Conservation (phyloP, 345 rosid genomes). For the Salix brachista region DNA sequence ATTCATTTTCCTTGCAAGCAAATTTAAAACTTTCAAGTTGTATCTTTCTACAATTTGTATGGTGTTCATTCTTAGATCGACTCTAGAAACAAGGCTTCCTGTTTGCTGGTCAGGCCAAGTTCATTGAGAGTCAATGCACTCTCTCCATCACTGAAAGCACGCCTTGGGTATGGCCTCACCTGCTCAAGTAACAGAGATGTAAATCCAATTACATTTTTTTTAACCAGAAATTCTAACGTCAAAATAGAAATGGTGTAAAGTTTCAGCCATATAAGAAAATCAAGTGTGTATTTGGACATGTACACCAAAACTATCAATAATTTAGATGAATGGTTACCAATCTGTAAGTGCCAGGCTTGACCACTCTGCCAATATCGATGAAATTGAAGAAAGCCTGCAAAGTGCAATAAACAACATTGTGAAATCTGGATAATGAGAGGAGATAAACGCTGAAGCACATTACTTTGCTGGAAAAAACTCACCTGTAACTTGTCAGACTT, state of each 20-base stretch:
- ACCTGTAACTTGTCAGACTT: constrained; percentile 81
- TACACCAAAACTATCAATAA: background rate
- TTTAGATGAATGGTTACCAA: constrained; percentile 50
- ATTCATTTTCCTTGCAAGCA: constrained; percentile 5
- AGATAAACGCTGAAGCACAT: background rate
- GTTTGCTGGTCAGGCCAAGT: constrained; percentile 89
- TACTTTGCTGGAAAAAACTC: constrained; percentile 15
- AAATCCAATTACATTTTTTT: background rate
- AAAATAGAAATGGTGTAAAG: background rate
- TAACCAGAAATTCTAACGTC: background rate
- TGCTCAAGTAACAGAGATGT: constrained; percentile 26
- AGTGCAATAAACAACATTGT: constrained; percentile 4
- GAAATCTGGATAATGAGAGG: background rate
- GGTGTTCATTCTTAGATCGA: constrained; percentile 37
- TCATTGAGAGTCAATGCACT: constrained; percentile 58
- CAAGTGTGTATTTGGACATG: background rate
- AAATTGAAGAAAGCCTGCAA: constrained; percentile 87
- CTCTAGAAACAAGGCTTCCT: constrained; percentile 96
- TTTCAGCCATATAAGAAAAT: background rate
- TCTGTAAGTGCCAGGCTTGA: constrained; percentile 86
- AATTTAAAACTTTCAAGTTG: background rate
- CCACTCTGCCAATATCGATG: constrained; percentile 79
- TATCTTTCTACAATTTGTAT: constrained; percentile 24
- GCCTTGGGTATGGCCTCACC: constrained; percentile 99
- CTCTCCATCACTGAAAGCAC: constrained; percentile 83